Evolutionary conservation across 352 stramenopile species (phyloP), one percentile per base, ranked within the genome.

Genomic region (Ophiocytium majus): DNA sequence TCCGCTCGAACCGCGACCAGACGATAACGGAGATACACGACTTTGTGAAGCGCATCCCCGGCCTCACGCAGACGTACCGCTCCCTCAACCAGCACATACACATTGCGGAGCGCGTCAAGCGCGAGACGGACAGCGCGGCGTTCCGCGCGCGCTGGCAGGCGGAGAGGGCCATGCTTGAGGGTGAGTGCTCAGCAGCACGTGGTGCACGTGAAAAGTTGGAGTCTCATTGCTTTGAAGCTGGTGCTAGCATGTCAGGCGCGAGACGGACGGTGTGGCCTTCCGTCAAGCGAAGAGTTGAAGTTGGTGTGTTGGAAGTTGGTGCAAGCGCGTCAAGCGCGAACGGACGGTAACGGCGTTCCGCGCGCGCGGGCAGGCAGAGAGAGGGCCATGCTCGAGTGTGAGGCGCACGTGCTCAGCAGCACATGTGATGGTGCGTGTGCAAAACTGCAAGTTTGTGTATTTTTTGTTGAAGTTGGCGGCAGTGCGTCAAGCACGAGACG

Each of bases 31-130:
- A 99, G 91, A 98, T 99, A 81, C 96, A 98, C 85, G 95, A 98
- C 87, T 98, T 99, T 85, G 96, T 98, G 75, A 99, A 99, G 91
- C 19, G 81, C 63, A 89, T 93, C 10, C 84, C 90, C 0, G 89
- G 82, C 32, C 89, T 93, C 36, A 97, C 96, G 75, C 92, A 97
- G 76, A 97, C 96, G 85, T 96, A 97, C 88, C 94, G 96, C 90
- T 97, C 92, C n/a, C 90, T 99, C 17, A 96, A 97, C 84, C 96
- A 98, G 90, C 96, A 99, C 90, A 99, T 98, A 86, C 96, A 98
- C 86, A 89, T 99, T 79, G 96, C 96, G 0, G 96, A 98, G 90
- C 71, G 98, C 0, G 93, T 98, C 76, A 98, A 98, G 86, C 94
- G 95, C 79, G 95, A 92, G 0, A 98, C 96, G 0, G 94, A 98